Evolutionary conservation across 148 eudicot genomes (phyloP), one percentile per base, ranked within the genome.

Genomic region (Chenopodium album): DNA sequence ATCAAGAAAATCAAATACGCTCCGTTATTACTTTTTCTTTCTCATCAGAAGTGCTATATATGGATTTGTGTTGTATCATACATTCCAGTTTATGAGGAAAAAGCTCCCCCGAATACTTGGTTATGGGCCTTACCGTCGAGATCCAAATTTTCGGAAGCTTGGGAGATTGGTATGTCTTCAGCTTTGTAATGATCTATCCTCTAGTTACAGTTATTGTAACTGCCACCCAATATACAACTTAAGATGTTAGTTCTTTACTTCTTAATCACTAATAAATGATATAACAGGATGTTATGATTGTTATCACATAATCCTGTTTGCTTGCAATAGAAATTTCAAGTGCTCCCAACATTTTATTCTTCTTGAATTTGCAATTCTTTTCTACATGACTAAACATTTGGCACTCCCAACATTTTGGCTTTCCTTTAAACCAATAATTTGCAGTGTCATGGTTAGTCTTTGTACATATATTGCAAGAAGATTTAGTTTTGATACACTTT

Each of bases 141-240:
- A 92, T 85, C 97, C 94, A 72, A 94, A 90, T 85, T 59, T 85
- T 26, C 86, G 91, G 78, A 92, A 90, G 88, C 86, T 90, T 78
- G 65, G 83, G 78, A 86, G 90, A 89, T 86, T 94, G 94, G 98
- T 94, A 91, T 70, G 29, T 37, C 50, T 82, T 77, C 73, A 19
- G 28, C 75, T 82, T 47, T 50, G 46, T 68, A 44, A 22, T 47
- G 31, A 41, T 67, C 62, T 31, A 32, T 11, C 68, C 1, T 31
- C 47, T 73, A 26, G 31, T 9, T 20, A 20, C 68, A 16, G 64
- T 66, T 66, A 59, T 79, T 46, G 79, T 64, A 54, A 37, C 71
- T 41, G 75, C 65, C 4, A 9, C 46, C 41, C 2, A 3, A 37
- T 10, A 41, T 59, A 64, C 8, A 28, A 32, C 71, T 72, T 32